These are phyloP conservation scores for Alternaria arborescens DNA, from an alignment of 2,329 filamentous ascomycete genomes.

Conservation along the genomic window DNA sequence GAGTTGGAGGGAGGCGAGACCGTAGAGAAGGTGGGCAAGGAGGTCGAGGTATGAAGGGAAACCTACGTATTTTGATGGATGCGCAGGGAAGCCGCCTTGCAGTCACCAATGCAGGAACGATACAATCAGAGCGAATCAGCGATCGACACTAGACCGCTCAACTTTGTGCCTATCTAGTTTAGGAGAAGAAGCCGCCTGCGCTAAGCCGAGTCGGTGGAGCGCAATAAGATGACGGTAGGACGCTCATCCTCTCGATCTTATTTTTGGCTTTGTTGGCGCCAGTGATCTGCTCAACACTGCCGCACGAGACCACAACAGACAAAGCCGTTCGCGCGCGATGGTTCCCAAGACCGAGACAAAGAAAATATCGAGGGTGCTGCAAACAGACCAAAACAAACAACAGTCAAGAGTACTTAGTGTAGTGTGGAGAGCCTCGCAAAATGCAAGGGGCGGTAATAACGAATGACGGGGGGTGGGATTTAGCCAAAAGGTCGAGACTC, in stretches of 20 bases:
- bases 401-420: constrained; percentile 2
- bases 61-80: constrained; percentile 26
- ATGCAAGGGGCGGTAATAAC: constrained; percentile 22
- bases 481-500: constrained; percentile 19
- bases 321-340: background rate
- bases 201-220: constrained; percentile 23
- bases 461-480: constrained; percentile 18
- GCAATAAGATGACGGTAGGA: constrained; percentile 19
- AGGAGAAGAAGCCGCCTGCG: constrained; percentile 17
- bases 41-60: constrained; percentile 27
- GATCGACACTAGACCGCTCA: constrained; percentile 3
- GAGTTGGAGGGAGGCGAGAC: constrained; percentile 31
- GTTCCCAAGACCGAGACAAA: constrained; percentile 8
- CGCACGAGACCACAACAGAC: constrained; percentile 2
- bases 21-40: constrained; percentile 48
- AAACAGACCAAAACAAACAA: constrained; percentile 5
- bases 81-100: constrained; percentile 28
- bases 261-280: constrained; percentile 15
- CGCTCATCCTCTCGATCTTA: constrained; percentile 22
- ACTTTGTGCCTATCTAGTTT: constrained; percentile 7
- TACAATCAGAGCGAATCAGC: constrained; percentile 15
- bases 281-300: constrained; percentile 1
- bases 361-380: background rate
- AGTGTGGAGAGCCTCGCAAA: constrained; percentile 3
- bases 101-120: constrained; percentile 29